Evolutionary conservation across 495 filamentous ascomycete species (phyloP), one percentile per base, ranked within the genome.

Genomic region (Cercophora scortea): DNA sequence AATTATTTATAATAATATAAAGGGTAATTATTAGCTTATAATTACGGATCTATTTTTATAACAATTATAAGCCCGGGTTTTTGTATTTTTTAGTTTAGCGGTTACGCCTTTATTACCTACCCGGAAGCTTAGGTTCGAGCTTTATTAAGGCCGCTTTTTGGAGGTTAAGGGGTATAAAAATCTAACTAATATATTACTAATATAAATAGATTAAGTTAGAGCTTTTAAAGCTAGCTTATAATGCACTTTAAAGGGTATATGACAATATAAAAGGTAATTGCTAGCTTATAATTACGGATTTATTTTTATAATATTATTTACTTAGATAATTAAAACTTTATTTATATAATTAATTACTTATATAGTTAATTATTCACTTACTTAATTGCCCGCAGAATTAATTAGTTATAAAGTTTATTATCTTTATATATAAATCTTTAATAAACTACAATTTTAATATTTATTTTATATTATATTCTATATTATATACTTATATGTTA

Each of bases 1-100:
- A 17, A 49, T 35, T 49, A 19, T 49, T 17, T 49, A 25, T 25
- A n/a, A n/a, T 25, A 49, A 49, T 17, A 49, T 49, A 49, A 49
- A 49, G 15, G 15, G 18, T 11, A 7, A 45, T 16, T 16, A 45
- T 19, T 16, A 45, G 17, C n/a, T n/a, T n/a, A n/a, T n/a, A n/a
- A n/a, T n/a, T n/a, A n/a, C n/a, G n/a, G n/a, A n/a, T n/a, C n/a
- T n/a, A n/a, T n/a, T n/a, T n/a, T n/a, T n/a, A n/a, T n/a, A n/a
- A n/a, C n/a, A n/a, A n/a, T n/a, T n/a, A n/a, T n/a, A n/a, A n/a
- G n/a, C n/a, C n/a, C n/a, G n/a, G n/a, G n/a, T n/a, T n/a, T n/a
- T n/a, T n/a, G n/a, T n/a, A n/a, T n/a, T n/a, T n/a, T n/a, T n/a
- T n/a, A n/a, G n/a, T n/a, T n/a, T n/a, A n/a, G n/a, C 18, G 15